Base-by-base conservation (phyloP, 2,329 filamentous ascomycete genomes). In the Pseudogymnoascus sp. region DNA sequence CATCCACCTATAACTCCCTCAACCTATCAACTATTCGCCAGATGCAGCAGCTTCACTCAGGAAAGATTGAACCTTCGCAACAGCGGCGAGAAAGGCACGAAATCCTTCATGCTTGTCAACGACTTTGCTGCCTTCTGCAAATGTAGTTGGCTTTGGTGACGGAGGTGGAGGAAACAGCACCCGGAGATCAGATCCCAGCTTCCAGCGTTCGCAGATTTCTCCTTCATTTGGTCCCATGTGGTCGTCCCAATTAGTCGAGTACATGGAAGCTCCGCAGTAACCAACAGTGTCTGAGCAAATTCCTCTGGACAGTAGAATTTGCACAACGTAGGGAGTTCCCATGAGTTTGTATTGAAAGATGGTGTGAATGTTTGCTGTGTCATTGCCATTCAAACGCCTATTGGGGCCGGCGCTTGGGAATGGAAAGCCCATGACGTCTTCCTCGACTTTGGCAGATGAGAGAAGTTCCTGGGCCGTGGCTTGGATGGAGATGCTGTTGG, bases 241-340 rank as follows among this genome's bases (percentile, higher is more conserved):
- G 29, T 47, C 29, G 39, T 39, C 61, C 73, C 73, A 74, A 7
- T 64, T 57, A 2, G 64, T 68, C 62, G 71, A 67, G 40, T 68
- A 72, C 66, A 73, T 68, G 1, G 70, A 67, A 5, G 73, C 66
- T 40, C 68, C 66, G 10, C 68, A 67, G 42, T 63, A 62, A 14
- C n/a, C 6, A n/a, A 6, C 40, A 7, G 69, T 71, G n/a, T 66
- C 61, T 3, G 40, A 11, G 5, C 65, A 65, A 57, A 57, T 5
- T 63, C n/a, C 72, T 71, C 73, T 40, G 61, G 61, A n/a, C 70
- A 68, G 62, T 72, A 71, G 21, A 74, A 73, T 65, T 23, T 74
- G 71, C 2, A 74, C 54, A 36, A 71, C 63, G 62, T 71, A 71
- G 8, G 66, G 67, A 26, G 66, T 68, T 1, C 67, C 42, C 5